phyloP scores from a whole-genome alignment of 768 basidiomycete genomes.

The Hypsizygus marmoreus region DNA sequence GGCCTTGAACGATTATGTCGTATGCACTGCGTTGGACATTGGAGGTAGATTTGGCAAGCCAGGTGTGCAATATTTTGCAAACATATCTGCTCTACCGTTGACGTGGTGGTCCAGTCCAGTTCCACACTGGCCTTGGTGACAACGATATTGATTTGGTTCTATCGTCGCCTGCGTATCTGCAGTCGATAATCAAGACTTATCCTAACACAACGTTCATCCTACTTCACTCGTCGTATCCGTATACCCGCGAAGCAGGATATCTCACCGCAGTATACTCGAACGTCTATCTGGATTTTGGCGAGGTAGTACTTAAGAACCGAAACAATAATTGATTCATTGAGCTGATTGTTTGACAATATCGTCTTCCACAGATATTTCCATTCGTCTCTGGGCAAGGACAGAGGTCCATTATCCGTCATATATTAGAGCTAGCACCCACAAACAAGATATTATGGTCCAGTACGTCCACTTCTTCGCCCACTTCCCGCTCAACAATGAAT shows the following conservation, averaged over 20 bases:
- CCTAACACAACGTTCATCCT: constrained; percentile 65
- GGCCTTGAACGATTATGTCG: constrained; percentile 65
- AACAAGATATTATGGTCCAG: constrained; percentile 86
- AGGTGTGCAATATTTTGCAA: constrained; percentile 38
- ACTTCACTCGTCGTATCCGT: constrained; percentile 79
- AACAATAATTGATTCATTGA: neutral
- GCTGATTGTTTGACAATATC: too few species aligned
- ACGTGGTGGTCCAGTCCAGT: constrained; percentile 59
- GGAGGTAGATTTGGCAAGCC: constrained; percentile 59
- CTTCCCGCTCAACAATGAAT: neutral
- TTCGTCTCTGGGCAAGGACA: constrained; percentile 66
- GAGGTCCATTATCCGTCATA: constrained; percentile 54
- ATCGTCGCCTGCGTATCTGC: constrained; percentile 67
- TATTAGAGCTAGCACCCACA: constrained; percentile 72
- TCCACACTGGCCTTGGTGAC: constrained; percentile 83
- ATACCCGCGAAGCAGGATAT: constrained; percentile 77
- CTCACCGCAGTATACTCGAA: constrained; percentile 71
- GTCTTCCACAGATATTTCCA: constrained; percentile 67
- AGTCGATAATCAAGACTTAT: constrained; percentile 65
- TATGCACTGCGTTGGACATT: constrained; percentile 54
- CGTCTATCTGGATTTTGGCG: constrained; percentile 80
- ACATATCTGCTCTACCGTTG: neutral
- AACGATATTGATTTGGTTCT: constrained; percentile 60
- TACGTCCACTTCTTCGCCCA: constrained; percentile 29
- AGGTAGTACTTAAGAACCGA: constrained; percentile 34